Base-by-base conservation (phyloP, 768 basidiomycete genomes). In the Leccinum olivaceopallidum region DNA sequence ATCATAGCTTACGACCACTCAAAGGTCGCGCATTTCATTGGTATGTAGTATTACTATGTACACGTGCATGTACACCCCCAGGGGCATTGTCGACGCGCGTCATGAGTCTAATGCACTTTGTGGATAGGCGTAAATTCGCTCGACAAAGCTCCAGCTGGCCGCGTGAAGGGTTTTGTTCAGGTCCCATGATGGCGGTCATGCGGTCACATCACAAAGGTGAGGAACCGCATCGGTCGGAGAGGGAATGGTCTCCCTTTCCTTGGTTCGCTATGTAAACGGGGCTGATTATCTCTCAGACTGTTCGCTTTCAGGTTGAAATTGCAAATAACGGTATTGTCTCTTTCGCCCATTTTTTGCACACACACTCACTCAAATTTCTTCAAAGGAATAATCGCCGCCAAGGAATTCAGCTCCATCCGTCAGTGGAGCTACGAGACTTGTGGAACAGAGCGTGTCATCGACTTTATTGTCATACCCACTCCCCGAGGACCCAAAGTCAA, bases 341-440 rank as follows among this genome's bases (percentile, higher is more conserved):
- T 53, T 12, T 34, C 34, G 34, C 47, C 5, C 44, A 20, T 47
- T 16, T 61, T 22, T 34, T 32, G 22, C 61, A 56, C 59, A 66
- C 58, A 67, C 61, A 63, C 28, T 28, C 64, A 73, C 52, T 77
- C 62, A 50, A 34, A 5, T 34, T 18, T 61, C 56, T 36, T 58
- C 22, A 65, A 44, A 92, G 92, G 93, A 83, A 98, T 57, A 96
- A 10, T 10, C 30, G 30, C 95, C 57, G 97, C 98, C 57, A 98
- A 99, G 77, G 96, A 98, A 79, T 98, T 99, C 71, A 88, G 97
- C 55, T 98, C 97, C 51, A 90, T 98, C 66, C 87, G 97, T 59
- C 96, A 98, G 86, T 99, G 97, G 97, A 95, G 93, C 71, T 99
- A 98, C 79, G 96, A 98, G 79, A 95, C 95, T 0, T 99, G 98